These are phyloP conservation scores for Torulaspora globosa DNA, from an alignment of 1,139 yeast genomes.

Conservation along the genomic window DNA sequence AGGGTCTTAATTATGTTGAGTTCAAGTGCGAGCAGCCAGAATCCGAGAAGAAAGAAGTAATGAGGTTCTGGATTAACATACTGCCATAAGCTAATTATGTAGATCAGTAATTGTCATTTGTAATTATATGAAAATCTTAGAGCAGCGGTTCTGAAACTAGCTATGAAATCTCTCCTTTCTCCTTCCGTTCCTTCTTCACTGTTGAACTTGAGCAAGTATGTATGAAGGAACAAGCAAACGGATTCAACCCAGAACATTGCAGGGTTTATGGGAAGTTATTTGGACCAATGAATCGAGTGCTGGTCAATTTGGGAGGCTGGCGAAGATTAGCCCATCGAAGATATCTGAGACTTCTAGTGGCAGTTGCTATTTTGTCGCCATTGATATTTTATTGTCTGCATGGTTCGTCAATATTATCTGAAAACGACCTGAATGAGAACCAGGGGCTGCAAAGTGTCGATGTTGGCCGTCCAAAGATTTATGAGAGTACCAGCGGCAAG, in stretches of 20 bases:
- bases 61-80: constrained; percentile 35
- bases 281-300: not conserved
- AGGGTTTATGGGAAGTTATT: not conserved
- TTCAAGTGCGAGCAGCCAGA: constrained; percentile 23
- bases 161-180: not conserved
- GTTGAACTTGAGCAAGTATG: no score
- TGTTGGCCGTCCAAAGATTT: not conserved
- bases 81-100: constrained; percentile 24
- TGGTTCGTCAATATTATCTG: not conserved
- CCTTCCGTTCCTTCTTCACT: no score
- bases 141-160: not conserved
- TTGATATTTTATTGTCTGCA: not conserved
- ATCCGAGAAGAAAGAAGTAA: constrained; percentile 19
- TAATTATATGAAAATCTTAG: not conserved
- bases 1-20: constrained; percentile 32
- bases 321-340: constrained; percentile 5
- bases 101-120: not conserved
- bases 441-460: not conserved
- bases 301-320: not conserved
- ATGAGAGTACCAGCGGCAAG: constrained; percentile 5
- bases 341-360: not conserved
- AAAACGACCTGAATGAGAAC: not conserved
- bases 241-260: not conserved
- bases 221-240: no score
- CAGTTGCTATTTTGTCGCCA: not conserved